Evolutionary conservation across 306 rosid species (phyloP).

Genomic region (Vicia sativa): DNA sequence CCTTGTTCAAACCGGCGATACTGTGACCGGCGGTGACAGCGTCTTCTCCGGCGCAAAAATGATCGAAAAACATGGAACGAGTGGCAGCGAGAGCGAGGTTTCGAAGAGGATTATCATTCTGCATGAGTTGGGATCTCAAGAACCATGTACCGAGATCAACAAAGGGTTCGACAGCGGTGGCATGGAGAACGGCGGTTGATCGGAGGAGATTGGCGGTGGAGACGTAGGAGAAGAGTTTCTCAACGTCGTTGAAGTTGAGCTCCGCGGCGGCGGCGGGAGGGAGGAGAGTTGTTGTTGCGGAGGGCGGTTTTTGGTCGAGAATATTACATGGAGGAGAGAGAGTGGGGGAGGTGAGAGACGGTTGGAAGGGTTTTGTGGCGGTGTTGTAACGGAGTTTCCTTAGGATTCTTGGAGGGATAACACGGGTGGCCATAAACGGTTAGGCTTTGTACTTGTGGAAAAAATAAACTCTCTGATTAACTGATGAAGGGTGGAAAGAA

Average conservation of each 20-base stretch:
- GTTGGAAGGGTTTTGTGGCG: conserved; percentile 48
- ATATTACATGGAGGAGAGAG: conserved; percentile 34
- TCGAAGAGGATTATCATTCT: conserved; percentile 21
- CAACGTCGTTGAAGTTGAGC: conserved; percentile 44
- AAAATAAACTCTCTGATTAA: no score
- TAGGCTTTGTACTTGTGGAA: background rate
- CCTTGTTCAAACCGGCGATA: conserved; percentile 46
- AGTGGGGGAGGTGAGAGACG: conserved; percentile 44
- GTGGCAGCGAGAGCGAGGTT: conserved; percentile 37
- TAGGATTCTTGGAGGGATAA: conserved; percentile 56
- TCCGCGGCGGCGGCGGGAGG: background rate
- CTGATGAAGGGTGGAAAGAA: no score
- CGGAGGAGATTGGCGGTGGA: conserved; percentile 55
- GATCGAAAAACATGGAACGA: conserved; percentile 51
- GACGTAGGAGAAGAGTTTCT: conserved; percentile 56
- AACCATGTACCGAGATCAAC: conserved; percentile 84
- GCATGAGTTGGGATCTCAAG: conserved; percentile 68
- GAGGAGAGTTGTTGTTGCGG: background rate
- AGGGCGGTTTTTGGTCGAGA: conserved; percentile 25
- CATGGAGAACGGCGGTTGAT: conserved; percentile 69
- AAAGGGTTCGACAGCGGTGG: conserved; percentile 66
- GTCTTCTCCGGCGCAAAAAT: conserved; percentile 91
- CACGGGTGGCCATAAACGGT: conserved; percentile 61
- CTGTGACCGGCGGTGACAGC: conserved; percentile 46
- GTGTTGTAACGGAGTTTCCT: conserved; percentile 46